Base-by-base conservation (phyloP, 2,329 filamentous ascomycete species). In the Cladosporium sp. region DNA sequence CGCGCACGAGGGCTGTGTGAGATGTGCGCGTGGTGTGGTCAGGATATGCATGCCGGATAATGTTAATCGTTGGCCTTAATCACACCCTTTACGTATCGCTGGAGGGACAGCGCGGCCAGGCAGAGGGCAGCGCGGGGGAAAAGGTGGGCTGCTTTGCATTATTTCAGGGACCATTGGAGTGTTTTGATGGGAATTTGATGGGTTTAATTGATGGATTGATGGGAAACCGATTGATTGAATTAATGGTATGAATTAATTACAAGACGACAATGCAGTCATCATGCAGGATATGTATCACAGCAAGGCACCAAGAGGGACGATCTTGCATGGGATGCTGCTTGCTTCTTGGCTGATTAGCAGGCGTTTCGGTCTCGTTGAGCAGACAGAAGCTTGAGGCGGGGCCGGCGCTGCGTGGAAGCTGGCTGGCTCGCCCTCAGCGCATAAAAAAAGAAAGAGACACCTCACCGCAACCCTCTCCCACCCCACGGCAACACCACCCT, bases 391-490 rank as follows among this genome's bases (percentile, higher is more conserved):
- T 62, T 47, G 59, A 38, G 30, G 61, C 61, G 61, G 61, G 61
- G 61, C 61, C 61, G 61, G 57, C 41, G 41, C 41, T 47, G 41
- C 41, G 41, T 34, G 52, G 28, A n/a, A 55, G 60, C 51, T 64
- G 60, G 32, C 41, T 64, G 60, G 32, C 41, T 64, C 41, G 51
- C 28, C 36, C 63, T 52, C 63, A 66, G 64, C 58, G 61, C 61
- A 57, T 64, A 57, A 64, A 64, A 62, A 64, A 64, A 62, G 49
- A 55, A 51, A 55, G 49, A 61, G 49, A 61, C 64, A 34, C 49
- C 58, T 59, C 64, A 66, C 57, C 64, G 49, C 64, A 64, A 38
- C 61, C n/a, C 49, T 11, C 47, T 47, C 41, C 8, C 41, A 47
- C n/a, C 41, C 41, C 41, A 47, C 41, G 41, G 41, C n/a, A 47